Conservation (phyloP, 805 yeast species). For the Vanderwaltozyma tropicalis region DNA sequence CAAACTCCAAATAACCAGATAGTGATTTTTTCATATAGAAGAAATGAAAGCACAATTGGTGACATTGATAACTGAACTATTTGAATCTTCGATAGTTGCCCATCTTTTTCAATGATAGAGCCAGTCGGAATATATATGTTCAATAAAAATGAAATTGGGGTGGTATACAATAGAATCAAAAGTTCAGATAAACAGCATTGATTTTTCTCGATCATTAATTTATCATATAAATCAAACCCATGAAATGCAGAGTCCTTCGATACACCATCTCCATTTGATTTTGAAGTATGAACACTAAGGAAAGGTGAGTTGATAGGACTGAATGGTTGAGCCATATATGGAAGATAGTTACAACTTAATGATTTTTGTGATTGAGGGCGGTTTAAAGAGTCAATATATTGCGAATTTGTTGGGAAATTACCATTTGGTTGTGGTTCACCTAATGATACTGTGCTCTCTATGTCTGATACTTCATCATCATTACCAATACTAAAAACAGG, state of each 20-base stretch:
- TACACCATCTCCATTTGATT: neutral
- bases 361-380: constrained; percentile 8
- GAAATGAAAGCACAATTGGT: constrained; percentile 3
- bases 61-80: constrained; percentile 7
- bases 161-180: constrained; percentile 12
- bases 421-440: too few relatives aligned
- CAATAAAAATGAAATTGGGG: constrained; percentile 15
- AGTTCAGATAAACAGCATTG: constrained; percentile 6
- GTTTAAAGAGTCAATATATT: neutral
- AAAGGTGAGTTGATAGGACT: neutral
- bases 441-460: too few relatives aligned
- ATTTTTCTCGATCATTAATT: neutral
- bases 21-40: neutral
- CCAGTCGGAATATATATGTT: constrained; percentile 13
- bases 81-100: constrained; percentile 4
- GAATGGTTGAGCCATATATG: constrained; percentile 1
- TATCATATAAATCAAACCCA: constrained; percentile 1
- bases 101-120: constrained; percentile 1
- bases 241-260: neutral
- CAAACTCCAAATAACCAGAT: neutral
- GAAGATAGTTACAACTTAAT: constrained; percentile 14
- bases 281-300: neutral
- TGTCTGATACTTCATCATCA: neutral
- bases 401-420: too few relatives aligned
- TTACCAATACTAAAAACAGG: neutral